Base-by-base conservation (phyloP, 371 early-diverging fungal genomes). In the Mucor mucedo region DNA sequence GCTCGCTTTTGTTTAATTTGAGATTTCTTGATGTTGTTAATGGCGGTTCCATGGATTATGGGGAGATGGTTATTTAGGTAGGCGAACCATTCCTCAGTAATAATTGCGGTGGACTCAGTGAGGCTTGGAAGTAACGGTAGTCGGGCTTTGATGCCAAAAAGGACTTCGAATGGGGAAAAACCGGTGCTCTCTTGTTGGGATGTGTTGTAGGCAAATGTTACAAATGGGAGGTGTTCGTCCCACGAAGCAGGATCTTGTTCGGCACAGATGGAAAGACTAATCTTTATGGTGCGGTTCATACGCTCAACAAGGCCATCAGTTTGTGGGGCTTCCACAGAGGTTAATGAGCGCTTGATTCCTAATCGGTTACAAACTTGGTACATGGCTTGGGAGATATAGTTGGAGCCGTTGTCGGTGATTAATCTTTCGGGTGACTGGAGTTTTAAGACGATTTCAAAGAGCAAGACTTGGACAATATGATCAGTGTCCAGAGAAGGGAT, bases 161-260 rank as follows among this genome's bases (percentile, higher is more conserved):
- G 55, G 14, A 59, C 40, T 28, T 71, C 40, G 38, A 63, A 71
- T 6, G 67, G 71, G n/a, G 68, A 56, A 7, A 27, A 47, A 9
- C 60, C 48, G 1, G 63, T 68, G 4, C 42, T 52, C n/a, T 61
- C 60, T 48, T 72, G 69, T 14, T 49, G 55, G 0, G 60, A 49
- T 1, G 69, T 69, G 58, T 72, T 72, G 42, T 62, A 61, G 3
- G 52, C 68, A 44, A 68, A 72, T 0, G 65, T 60, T 5, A 68
- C 56, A 30, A 65, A 68, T 42, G 60, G 63, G 2, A 71, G 39
- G 14, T 61, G 54, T 59, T 33, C 52, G 41, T 63, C 63, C 71
- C 61, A 63, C 11, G 67, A 64, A 32, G 62, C 66, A 0, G 52
- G 50, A 29, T 62, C 62, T 13, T 55, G 28, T 27, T 1, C 33